Percentiles rank a stretch among this genome's conserved stretches.
phyloP scores from a whole-genome alignment of 441 rosid genomes.

The Erodium texanum region DNA sequence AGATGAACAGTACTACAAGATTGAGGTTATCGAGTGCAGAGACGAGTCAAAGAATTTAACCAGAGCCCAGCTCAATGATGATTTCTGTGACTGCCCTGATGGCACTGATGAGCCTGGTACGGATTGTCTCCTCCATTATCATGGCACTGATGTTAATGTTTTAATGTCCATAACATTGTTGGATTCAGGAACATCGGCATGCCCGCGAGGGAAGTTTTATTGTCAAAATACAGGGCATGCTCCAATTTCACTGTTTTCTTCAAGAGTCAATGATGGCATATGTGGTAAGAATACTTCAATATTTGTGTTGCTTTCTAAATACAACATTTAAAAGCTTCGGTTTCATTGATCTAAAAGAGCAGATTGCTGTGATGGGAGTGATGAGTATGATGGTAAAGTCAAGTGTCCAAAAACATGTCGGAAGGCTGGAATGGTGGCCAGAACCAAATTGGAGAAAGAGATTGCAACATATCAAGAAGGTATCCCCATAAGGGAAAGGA shows the following conservation, averaged over 20 bases:
- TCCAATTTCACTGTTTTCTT: neutral
- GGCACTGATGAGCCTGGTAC: constrained; percentile 1
- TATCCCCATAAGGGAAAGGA: constrained; percentile 39
- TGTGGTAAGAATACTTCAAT: neutral
- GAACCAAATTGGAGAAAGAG: constrained; percentile 58
- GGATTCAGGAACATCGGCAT: neutral
- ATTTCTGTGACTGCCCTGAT: neutral
- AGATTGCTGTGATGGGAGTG: constrained; percentile 99
- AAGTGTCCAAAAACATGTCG: constrained; percentile 76
- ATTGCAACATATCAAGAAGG: constrained; percentile 66
- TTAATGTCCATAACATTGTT: neutral
- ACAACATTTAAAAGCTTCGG: neutral
- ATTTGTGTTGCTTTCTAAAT: neutral
- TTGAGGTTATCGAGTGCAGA: neutral
- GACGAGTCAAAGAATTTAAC: neutral
- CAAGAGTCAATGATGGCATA: neutral
- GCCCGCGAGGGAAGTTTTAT: neutral
- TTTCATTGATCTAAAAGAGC: constrained; percentile 9
- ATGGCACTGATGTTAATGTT: no score
- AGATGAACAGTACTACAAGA: neutral
- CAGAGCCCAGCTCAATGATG: constrained; percentile 6
- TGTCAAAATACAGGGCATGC: neutral
- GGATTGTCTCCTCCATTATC: neutral
- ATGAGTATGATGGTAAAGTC: constrained; percentile 75
- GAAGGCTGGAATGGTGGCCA: constrained; percentile 90